phyloP scores from a whole-genome alignment of 768 basidiomycete genomes.

The Xanthoconium stramineum region DNA sequence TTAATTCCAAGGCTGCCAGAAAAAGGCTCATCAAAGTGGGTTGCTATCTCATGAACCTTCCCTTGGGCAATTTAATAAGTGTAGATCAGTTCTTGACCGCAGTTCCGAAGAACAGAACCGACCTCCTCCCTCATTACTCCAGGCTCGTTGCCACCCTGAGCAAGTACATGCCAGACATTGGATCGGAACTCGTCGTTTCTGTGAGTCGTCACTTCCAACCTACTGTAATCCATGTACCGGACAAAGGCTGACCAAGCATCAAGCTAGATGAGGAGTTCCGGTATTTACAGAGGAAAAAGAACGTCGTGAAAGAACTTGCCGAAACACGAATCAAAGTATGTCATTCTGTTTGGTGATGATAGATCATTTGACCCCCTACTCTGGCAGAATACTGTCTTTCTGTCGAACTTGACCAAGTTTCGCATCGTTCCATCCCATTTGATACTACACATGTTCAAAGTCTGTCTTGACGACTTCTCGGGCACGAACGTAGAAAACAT shows the following conservation, averaged over 20 bases:
- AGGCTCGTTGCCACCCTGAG: conserved; percentile 85
- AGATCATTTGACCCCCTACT: neutral
- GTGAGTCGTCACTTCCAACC: conserved; percentile 45
- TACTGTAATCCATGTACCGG: neutral
- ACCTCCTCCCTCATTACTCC: conserved; percentile 91
- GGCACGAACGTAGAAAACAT: conserved; percentile 93
- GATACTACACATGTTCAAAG: conserved; percentile 95
- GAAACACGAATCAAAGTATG: conserved; percentile 81
- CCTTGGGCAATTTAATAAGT: conserved; percentile 6
- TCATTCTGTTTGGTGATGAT: neutral
- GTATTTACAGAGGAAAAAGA: conserved; percentile 92
- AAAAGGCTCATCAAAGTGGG: conserved; percentile 84
- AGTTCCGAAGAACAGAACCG: conserved; percentile 83
- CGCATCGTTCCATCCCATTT: conserved; percentile 85
- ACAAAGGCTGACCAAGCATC: conserved; percentile 3
- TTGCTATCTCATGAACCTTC: neutral
- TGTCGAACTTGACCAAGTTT: conserved; percentile 96
- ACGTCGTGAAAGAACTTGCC: conserved; percentile 84
- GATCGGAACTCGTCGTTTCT: conserved; percentile 71
- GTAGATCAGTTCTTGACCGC: conserved; percentile 67
- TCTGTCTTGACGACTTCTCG: conserved; percentile 92
- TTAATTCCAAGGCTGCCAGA: conserved; percentile 95
- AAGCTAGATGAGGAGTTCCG: conserved; percentile 97
- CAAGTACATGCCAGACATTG: conserved; percentile 92
- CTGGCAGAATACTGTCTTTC: conserved; percentile 77